Evolutionary conservation across 75 land plant species (phyloP).

Genomic region (Sequoiadendron giganteum): DNA sequence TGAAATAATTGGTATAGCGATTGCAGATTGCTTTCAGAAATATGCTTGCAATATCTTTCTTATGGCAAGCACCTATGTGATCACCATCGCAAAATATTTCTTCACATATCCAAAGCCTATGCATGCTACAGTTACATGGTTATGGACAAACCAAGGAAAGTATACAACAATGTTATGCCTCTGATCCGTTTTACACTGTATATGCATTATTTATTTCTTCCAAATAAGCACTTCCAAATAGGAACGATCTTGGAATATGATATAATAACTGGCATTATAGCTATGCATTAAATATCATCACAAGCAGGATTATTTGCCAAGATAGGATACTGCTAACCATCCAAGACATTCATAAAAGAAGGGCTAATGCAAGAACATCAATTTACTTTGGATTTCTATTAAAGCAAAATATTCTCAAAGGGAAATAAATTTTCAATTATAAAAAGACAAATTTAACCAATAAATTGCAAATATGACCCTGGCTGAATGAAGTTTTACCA

Average conservation of each 20-base stretch:
- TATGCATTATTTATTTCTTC: background rate
- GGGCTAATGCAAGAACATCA: background rate
- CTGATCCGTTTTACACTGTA: background rate
- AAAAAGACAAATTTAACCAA: background rate
- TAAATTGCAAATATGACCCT: background rate
- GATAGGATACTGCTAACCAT: background rate
- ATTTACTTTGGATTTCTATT: background rate
- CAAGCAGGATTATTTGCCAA: background rate
- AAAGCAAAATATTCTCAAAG: background rate
- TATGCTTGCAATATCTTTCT: background rate
- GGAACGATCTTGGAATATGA: background rate
- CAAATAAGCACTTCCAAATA: background rate
- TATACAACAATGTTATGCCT: background rate
- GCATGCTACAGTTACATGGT: background rate
- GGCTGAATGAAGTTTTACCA: background rate
- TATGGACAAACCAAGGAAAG: background rate
- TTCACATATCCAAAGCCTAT: background rate
- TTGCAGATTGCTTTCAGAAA: background rate
- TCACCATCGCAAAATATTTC: background rate
- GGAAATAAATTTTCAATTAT: background rate
- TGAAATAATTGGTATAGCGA: background rate
- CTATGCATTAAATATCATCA: background rate
- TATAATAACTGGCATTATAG: background rate
- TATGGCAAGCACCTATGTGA: background rate
- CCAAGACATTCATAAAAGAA: background rate